Conservation (phyloP, 2,329 filamentous ascomycete species). For the Trichoderma sp. region DNA sequence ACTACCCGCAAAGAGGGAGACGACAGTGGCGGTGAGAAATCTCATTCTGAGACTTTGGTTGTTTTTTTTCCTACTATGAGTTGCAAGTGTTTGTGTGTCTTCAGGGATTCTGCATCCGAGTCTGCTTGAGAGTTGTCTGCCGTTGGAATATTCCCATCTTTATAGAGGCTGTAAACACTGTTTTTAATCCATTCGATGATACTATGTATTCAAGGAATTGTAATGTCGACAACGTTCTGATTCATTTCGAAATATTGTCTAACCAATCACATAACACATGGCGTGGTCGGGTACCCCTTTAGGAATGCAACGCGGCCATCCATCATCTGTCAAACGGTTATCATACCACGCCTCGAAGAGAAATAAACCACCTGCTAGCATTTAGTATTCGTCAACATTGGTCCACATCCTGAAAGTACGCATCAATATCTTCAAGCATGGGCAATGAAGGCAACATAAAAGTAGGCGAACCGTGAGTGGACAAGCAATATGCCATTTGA, state of each 20-base stretch:
- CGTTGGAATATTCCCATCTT: neutral
- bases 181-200: neutral
- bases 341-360: neutral
- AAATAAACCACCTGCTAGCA: neutral
- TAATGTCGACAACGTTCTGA: neutral
- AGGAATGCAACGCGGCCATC: neutral
- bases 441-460: neutral
- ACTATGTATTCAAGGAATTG: neutral
- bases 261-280: neutral
- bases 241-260: neutral
- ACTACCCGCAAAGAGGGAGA: conserved; percentile 7
- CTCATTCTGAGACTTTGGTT: neutral
- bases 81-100: neutral
- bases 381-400: neutral
- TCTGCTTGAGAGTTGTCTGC: neutral
- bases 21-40: neutral
- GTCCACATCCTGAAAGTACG: neutral
- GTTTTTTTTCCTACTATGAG: neutral
- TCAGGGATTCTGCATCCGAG: neutral
- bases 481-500: neutral
- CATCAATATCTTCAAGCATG: neutral
- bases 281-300: neutral
- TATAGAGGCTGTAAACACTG: neutral
- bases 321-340: neutral
- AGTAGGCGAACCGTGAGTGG: neutral